Base-by-base conservation (phyloP, 139 green algal genomes). In the Desmodesmus armatus region DNA sequence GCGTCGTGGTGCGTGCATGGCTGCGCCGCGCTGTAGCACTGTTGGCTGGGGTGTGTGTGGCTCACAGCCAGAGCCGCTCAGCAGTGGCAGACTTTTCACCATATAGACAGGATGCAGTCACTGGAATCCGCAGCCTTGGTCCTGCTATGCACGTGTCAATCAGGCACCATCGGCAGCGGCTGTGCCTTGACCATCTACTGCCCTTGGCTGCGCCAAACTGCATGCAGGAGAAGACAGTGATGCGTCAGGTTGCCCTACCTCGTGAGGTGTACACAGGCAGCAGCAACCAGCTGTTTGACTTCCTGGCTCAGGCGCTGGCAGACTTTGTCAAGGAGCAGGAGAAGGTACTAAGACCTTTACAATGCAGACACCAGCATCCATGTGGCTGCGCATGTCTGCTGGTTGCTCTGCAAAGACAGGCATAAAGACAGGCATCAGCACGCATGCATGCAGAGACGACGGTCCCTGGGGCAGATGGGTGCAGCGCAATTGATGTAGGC, bases 261-360 rank as follows among this genome's bases (percentile, higher is more conserved):
- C 47, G 72, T 17, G 78, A 93, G 39, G 69, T 92, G 19, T 90
- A 91, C 87, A 90, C 77, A 3, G 89, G 88, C 29, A 89, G 72
- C 11, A 87, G 79, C 27, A 82, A 90, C 13, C 39, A 88, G 47
- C 90, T 98, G 19, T 97, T 97, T 84, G 94, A 96, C 87, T 94
- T 93, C 84, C 85, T 98, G 33, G 95, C 93, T 33, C 25, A 25
- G 41, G 69, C 84, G 29, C 62, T 93, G 7, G 79, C 78, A 6
- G 72, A 55, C 44, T 95, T 92, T 73, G 90, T 92, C 33, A 55
- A 86, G 37, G 55, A 77, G 78, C 87, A 75, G 82, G 70, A 81
- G 70, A 35, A 29, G 37, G n/a, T n/a, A n/a, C n/a, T n/a, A n/a
- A n/a, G n/a, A n/a, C n/a, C n/a, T n/a, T n/a, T n/a, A n/a, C n/a